phyloP scores from a whole-genome alignment of 148 eudicot species.

The Cornus kousa region DNA sequence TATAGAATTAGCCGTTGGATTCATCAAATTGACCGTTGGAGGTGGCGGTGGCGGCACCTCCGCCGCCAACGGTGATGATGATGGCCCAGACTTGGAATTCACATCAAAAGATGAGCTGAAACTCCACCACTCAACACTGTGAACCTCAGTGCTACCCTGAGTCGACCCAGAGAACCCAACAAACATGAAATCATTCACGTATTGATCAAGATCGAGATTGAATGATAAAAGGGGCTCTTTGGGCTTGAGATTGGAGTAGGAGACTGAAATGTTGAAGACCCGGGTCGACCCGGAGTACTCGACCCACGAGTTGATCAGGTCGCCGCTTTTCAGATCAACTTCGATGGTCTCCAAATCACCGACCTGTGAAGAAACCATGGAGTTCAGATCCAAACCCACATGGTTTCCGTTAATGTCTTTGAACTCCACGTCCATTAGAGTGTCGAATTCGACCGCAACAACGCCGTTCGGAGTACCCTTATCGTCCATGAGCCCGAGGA shows the following conservation, averaged over 20 bases:
- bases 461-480: constrained; percentile 27
- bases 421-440: constrained; percentile 61
- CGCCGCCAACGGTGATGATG: background rate
- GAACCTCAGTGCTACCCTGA: constrained; percentile 71
- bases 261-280: constrained; percentile 33
- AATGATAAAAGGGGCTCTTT: constrained; percentile 37
- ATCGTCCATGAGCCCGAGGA: constrained; percentile 32
- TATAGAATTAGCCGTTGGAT: constrained; percentile 28
- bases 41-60: background rate
- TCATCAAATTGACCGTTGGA: background rate
- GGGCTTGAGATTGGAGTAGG: constrained; percentile 64
- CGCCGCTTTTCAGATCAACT: constrained; percentile 62
- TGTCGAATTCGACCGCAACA: constrained; percentile 66
- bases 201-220: constrained; percentile 36
- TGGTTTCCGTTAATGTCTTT: constrained; percentile 69
- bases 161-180: constrained; percentile 73
- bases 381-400: constrained; percentile 62
- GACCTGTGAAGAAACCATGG: constrained; percentile 40
- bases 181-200: constrained; percentile 50
- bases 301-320: constrained; percentile 59
- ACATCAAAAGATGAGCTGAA: constrained; percentile 51
- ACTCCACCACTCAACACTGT: constrained; percentile 72
- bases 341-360: constrained; percentile 43
- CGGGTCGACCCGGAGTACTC: constrained; percentile 45
- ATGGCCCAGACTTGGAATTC: background rate